Conservation (phyloP, 75 land plant species). For the Gnetum montanum region DNA sequence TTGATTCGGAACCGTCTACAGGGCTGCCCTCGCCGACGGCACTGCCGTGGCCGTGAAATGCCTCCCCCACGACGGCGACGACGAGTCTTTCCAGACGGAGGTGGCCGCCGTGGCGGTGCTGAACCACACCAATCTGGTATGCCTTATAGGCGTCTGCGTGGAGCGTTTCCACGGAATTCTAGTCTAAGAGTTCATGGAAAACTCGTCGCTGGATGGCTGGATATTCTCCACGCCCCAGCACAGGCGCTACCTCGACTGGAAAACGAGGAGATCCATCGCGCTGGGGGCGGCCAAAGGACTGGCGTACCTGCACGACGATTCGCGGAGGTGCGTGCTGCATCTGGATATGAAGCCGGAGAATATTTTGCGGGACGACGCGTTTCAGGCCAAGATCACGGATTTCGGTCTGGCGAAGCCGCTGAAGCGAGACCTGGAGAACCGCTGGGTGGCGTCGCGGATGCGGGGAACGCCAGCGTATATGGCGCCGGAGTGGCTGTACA, state of each 20-base stretch:
- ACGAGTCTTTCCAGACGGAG: conserved; percentile 31
- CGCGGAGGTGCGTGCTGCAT: conserved; percentile 42
- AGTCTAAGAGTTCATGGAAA: conserved; percentile 48
- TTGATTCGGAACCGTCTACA: neutral
- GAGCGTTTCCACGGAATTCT: conserved; percentile 23
- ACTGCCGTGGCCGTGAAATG: neutral
- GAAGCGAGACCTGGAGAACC: conserved; percentile 36
- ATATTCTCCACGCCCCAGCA: conserved; percentile 34
- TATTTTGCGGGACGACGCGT: conserved; percentile 49
- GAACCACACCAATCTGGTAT: conserved; percentile 65
- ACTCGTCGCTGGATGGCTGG: conserved; percentile 50
- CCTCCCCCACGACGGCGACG: too few relatives aligned
- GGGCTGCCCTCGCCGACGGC: neutral
- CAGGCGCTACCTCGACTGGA: conserved; percentile 32
- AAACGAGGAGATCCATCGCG: conserved; percentile 33
- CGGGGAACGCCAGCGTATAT: conserved; percentile 62
- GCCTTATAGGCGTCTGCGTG: conserved; percentile 52
- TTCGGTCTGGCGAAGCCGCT: conserved; percentile 63
- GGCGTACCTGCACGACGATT: conserved; percentile 57
- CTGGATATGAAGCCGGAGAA: conserved; percentile 44
- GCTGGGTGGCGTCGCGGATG: conserved; percentile 31
- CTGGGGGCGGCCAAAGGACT: conserved; percentile 57
- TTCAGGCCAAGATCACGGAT: conserved; percentile 47
- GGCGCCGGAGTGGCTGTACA: conserved; percentile 66
- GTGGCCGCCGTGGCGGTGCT: conserved; percentile 51